Evolutionary conservation across 352 stramenopile genomes (phyloP).

Genomic region (Pythium vanterpoolii): DNA sequence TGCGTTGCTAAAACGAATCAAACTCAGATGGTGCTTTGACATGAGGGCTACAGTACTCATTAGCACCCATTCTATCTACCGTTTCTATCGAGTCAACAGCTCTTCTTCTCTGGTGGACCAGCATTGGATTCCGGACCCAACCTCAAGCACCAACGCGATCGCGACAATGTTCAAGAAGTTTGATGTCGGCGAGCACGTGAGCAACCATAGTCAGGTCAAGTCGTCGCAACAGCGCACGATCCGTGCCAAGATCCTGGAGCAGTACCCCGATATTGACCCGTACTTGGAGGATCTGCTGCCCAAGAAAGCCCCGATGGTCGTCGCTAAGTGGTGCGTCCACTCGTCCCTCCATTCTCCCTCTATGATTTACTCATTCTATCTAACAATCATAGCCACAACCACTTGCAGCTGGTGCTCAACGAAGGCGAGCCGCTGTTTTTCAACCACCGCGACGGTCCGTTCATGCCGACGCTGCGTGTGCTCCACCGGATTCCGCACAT

Average conservation of each 20-base stretch:
- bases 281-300: conserved; percentile 88
- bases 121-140: conserved; percentile 12
- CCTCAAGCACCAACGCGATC: neutral
- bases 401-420: conserved; percentile 89
- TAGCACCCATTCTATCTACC: conserved; percentile 3
- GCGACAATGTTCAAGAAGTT: conserved; percentile 95
- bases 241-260: conserved; percentile 91
- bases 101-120: neutral
- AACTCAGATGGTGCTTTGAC: neutral
- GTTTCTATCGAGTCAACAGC: conserved; percentile 2
- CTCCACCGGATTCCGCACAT: conserved; percentile 94
- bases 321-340: conserved; percentile 83
- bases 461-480: conserved; percentile 95
- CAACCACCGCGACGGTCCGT: conserved; percentile 95
- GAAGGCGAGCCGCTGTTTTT: conserved; percentile 94
- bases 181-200: conserved; percentile 92
- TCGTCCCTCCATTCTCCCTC: neutral
- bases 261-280: conserved; percentile 90
- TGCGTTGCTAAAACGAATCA: conserved; percentile 2
- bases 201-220: conserved; percentile 96
- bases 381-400: conserved; percentile 37
- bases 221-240: conserved; percentile 95
- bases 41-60: conserved; percentile 1
- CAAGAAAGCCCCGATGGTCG: conserved; percentile 93
- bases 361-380: conserved; percentile 17